Evolutionary conservation across 495 filamentous ascomycete species (phyloP).

Genomic region (Friedmanniomyces endolithicus): DNA sequence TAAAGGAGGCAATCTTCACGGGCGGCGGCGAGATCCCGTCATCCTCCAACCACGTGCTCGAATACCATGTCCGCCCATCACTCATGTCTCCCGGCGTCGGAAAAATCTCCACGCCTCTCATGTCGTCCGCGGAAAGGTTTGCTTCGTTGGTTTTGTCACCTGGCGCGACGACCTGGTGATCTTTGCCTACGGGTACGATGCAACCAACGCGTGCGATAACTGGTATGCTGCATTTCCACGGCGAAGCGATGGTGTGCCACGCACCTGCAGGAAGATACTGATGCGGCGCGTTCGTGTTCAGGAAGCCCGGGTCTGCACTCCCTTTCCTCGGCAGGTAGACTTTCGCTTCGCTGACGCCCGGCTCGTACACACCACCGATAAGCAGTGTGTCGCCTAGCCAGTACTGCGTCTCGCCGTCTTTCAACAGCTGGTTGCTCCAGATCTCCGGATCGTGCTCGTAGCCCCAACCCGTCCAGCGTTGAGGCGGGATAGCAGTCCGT

Average conservation of each 20-base stretch:
- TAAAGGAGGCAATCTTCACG: constrained; percentile 14
- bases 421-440: constrained; percentile 41
- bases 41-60: constrained; percentile 49
- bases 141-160: constrained; percentile 45
- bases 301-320: constrained; percentile 40
- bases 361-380: constrained; percentile 52
- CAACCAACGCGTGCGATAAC: constrained; percentile 50
- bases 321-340: constrained; percentile 47
- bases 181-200: constrained; percentile 46
- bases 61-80: constrained; percentile 31
- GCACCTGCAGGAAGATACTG: constrained; percentile 45
- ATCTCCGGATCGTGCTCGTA: constrained; percentile 51
- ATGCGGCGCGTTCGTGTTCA: constrained; percentile 51
- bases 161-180: constrained; percentile 42
- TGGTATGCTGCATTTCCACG: constrained; percentile 49
- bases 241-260: constrained; percentile 46
- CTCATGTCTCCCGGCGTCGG: constrained; percentile 33
- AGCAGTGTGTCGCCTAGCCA: constrained; percentile 58
- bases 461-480: constrained; percentile 58
- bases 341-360: constrained; percentile 38
- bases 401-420: constrained; percentile 50
- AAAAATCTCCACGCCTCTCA: constrained; percentile 51
- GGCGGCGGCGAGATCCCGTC: constrained; percentile 42
- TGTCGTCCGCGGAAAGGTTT: constrained; percentile 47
- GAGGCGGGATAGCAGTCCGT: constrained; percentile 43